Base-by-base conservation (phyloP, 2,329 filamentous ascomycete genomes). In the Rutstroemia sp. region DNA sequence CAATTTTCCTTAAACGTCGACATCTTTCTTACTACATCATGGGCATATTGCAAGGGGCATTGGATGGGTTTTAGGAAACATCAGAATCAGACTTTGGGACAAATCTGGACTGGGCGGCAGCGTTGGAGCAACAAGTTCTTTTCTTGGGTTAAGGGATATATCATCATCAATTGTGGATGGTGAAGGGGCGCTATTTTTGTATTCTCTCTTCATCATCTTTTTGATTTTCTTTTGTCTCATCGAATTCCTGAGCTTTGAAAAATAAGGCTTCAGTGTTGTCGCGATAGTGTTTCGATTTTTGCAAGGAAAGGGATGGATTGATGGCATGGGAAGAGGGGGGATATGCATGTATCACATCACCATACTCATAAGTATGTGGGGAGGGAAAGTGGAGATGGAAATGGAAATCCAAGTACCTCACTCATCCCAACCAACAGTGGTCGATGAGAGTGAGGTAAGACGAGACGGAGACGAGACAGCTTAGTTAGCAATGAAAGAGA, bases 11-110 rank as follows among this genome's bases (percentile, higher is more conserved):
- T 51, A 10, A 46, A 61, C 9, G 2, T 58, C 61, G 60, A 60
- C 62, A 61, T 60, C 47, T 54, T 57, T 59, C 59, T 56, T 59
- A 56, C 56, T 57, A 55, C 59, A 51, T 51, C 39, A 54, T 53
- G 52, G 57, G 60, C 57, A 60, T 60, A 59, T 25, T 38, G 17
- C 17, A 42, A 48, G 44, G 44, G 53, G 38, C 7, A 45, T 44
- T 36, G 53, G 47, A 38, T 8, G 46, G 53, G 34, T 50, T 12
- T 14, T 27, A 12, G 16, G 19, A 50, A 34, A 34, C 30, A 34
- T 34, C 30, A 54, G 51, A 19, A 49, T 9, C 12, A 45, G 52
- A 42, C 23, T 39, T 25, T 49, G 44, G 52, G 52, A 39, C 48
- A 40, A 12, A 34, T 34, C 30, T 34, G 30, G 30, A 34, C 30